These are phyloP conservation scores for Pezizomycotina sp. DNA, from an alignment of 2,329 filamentous ascomycete genomes.

Conservation along the genomic window DNA sequence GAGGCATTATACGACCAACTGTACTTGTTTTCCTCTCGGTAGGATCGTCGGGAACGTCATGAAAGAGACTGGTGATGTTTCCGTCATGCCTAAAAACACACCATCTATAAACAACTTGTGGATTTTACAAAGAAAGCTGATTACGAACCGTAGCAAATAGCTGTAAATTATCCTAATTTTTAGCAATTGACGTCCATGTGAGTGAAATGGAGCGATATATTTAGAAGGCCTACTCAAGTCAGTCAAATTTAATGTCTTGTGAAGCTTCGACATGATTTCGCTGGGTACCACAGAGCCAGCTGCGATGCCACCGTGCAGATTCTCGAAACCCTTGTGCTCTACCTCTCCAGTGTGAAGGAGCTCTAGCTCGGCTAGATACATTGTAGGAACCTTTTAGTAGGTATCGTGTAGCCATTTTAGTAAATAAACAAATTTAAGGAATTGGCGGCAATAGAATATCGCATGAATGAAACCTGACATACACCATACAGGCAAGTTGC, in stretches of 20 bases:
- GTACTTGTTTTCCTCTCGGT: conserved; percentile 49
- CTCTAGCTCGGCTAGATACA: conserved; percentile 82
- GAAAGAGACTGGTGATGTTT: conserved; percentile 55
- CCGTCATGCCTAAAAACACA: conserved; percentile 96
- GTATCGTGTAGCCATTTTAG: too few species aligned
- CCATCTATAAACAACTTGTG: too few species aligned
- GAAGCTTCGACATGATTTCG: conserved; percentile 60
- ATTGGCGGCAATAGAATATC: too few species aligned
- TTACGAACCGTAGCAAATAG: too few species aligned
- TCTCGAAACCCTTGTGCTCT: conserved; percentile 39
- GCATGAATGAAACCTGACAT: too few species aligned
- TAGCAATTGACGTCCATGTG: too few species aligned
- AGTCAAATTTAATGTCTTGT: conserved; percentile 54
- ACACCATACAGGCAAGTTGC: conserved; percentile 39
- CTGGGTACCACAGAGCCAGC: conserved; percentile 74
- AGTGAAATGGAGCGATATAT: too few species aligned
- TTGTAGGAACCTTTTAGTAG: conserved; percentile 84
- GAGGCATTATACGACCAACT: conserved; percentile 69
- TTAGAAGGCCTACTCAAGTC: conserved; percentile 38
- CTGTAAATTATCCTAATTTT: too few species aligned
- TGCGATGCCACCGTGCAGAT: conserved; percentile 75
- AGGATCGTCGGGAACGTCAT: conserved; percentile 66
- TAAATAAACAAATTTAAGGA: too few species aligned
- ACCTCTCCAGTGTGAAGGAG: conserved; percentile 43
- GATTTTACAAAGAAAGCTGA: too few species aligned